Conservation (phyloP, 2,329 filamentous ascomycete species). For the Aureobasidium sp. region DNA sequence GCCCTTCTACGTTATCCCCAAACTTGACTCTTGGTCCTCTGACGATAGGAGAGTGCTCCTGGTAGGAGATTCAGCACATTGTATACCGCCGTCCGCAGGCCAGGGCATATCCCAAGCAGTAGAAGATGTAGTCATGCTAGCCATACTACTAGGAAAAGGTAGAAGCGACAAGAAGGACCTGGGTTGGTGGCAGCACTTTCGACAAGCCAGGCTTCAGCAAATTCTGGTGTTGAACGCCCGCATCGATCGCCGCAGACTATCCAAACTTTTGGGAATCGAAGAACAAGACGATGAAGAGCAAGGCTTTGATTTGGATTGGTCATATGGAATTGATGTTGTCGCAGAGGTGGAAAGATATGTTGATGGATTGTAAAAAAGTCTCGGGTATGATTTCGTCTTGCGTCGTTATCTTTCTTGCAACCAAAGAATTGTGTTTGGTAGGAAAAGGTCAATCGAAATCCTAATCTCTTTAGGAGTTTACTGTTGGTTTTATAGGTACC, state of each 20-base stretch:
- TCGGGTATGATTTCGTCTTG: too few species aligned
- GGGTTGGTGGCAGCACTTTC: neutral
- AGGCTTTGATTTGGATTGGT: neutral
- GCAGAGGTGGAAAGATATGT: neutral
- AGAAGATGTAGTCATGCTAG: conserved; percentile 45
- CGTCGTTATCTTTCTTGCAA: too few species aligned
- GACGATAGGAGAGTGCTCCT: conserved; percentile 40
- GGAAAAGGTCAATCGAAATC: too few species aligned
- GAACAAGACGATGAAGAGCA: neutral
- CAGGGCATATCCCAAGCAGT: conserved; percentile 50
- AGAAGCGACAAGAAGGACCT: neutral
- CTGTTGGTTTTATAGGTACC: too few species aligned
- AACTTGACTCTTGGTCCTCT: conserved; percentile 39
- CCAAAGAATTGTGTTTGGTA: too few species aligned
- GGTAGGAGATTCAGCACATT: conserved; percentile 51
- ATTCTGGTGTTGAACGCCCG: neutral
- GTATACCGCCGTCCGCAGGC: conserved; percentile 45
- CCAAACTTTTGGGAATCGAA: neutral
- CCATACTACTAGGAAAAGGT: conserved; percentile 28
- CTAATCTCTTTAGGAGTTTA: too few species aligned
- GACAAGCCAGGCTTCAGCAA: neutral
- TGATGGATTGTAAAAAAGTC: neutral
- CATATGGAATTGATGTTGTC: neutral
- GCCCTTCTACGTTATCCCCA: conserved; percentile 24
- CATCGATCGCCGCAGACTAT: neutral